Evolutionary conservation across 768 basidiomycete genomes (phyloP).

Genomic region (Boletus subcaerulescens): DNA sequence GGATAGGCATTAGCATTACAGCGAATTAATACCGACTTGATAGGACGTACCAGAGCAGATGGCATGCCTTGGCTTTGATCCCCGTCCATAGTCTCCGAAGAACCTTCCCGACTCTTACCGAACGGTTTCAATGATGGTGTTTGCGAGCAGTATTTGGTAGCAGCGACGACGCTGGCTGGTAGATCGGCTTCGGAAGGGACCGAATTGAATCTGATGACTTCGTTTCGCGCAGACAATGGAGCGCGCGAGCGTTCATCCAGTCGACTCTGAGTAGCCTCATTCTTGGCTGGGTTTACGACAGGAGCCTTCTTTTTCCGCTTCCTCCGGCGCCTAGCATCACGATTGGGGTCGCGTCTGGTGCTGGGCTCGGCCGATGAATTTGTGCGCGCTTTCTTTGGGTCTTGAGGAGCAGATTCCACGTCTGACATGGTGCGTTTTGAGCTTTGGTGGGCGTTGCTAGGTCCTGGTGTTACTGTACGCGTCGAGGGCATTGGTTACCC

Average conservation of each 20-base stretch:
- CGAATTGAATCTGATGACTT: constrained; percentile 28
- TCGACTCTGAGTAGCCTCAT: constrained; percentile 5
- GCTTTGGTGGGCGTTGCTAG: neutral
- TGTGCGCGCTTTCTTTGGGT: constrained; percentile 25
- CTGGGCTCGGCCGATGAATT: constrained; percentile 16
- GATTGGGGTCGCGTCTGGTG: constrained; percentile 16
- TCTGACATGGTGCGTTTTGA: constrained; percentile 27
- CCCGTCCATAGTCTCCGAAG: neutral
- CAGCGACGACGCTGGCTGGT: neutral
- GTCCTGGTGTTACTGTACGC: constrained; percentile 16
- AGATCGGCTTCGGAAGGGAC: constrained; percentile 11
- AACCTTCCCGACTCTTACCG: neutral
- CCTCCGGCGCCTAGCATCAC: constrained; percentile 27
- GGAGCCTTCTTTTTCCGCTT: constrained; percentile 30
- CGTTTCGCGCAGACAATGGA: constrained; percentile 23
- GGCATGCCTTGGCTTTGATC: constrained; percentile 5
- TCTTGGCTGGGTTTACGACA: constrained; percentile 17
- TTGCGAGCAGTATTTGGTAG: neutral
- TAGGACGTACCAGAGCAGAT: constrained; percentile 14
- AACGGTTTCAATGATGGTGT: neutral
- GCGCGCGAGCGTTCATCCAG: constrained; percentile 12
- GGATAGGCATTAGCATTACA: constrained; percentile 12
- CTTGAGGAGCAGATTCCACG: constrained; percentile 16
- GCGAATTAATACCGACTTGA: neutral
- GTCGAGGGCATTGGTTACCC: constrained; percentile 25